Base-by-base conservation (phyloP, 2,329 filamentous ascomycete genomes). In the Rasamsonia emersonii region DNA sequence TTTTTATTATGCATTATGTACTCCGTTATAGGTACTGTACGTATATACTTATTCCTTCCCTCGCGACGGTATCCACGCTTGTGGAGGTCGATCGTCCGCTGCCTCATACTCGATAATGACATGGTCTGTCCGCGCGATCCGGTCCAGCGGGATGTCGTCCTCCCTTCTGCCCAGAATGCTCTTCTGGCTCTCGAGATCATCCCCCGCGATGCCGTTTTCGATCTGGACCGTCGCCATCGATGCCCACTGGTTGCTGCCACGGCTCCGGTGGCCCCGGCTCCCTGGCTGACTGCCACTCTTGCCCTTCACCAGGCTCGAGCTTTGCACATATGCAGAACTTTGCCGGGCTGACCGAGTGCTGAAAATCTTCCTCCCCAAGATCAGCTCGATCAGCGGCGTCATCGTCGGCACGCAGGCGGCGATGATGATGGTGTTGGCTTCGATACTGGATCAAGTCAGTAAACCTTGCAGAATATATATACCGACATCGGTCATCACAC, bases 401-500 rank as follows among this genome's bases (percentile, higher is more conserved):
- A 38, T 32, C n/a, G 36, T 38, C 9, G 36, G 36, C 28, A 38
- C 30, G 32, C 36, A 38, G 24, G 36, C 32, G 11, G 32, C 36
- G 18, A 35, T 35, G 18, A 38, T 35, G 19, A 38, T 38, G 9
- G 25, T 33, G 25, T 38, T 38, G 14, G 23, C 36, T 33, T 38
- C 36, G 10, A 38, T 33, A 18, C 32, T 32, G 17, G 4, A 9
- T 6, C 11, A 9, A 23, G 23, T 36, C 14, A 31, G 33, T 10
- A n/a, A n/a, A n/a, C n/a, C n/a, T 18, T 30, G 19, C 13, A 20
- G 15, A 23, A 16, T 20, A 15, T 6, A 23, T 23, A 31, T 7
- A n/a, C 3, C 4, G 18, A 2, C 9, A 13, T 18, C 3, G 2
- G 15, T 8, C 15, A 14, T 18, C 4, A 20, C 11, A 20, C 5